A percentile compares a stretch with the other conserved stretches of the same genome.
These are phyloP conservation scores for Aureobasidium sp. DNA, from an alignment of 2,329 filamentous ascomycete species.

Conservation along the genomic window DNA sequence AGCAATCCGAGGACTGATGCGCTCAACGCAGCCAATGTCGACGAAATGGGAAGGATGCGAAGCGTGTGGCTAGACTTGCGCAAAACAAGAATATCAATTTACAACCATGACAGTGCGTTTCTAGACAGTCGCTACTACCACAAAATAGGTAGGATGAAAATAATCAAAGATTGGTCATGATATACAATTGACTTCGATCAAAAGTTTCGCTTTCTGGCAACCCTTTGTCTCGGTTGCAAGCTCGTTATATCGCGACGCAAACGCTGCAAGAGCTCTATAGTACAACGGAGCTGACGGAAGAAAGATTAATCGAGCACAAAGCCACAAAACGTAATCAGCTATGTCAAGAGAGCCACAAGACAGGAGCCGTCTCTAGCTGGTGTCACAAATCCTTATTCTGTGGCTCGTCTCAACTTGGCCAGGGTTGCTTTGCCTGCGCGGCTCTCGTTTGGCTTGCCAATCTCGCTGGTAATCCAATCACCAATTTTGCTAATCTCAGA, in stretches of 20 bases:
- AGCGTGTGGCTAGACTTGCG: not conserved
- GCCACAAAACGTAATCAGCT: not conserved
- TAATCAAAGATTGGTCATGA: not conserved
- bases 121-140: not conserved
- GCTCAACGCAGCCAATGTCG: no score
- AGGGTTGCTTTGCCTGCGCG: slow-evolving; percentile 58
- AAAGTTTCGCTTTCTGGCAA: not conserved
- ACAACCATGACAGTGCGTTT: not conserved
- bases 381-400: not conserved
- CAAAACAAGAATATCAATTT: no score
- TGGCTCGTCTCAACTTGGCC: slow-evolving; percentile 11
- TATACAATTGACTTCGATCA: not conserved
- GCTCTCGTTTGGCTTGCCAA: slow-evolving; percentile 58
- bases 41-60: not conserved
- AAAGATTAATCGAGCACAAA: not conserved
- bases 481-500: slow-evolving; percentile 62
- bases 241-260: not conserved
- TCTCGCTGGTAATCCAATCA: slow-evolving; percentile 60
- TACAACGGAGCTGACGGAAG: not conserved
- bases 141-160: no score
- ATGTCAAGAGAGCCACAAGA: not conserved
- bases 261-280: not conserved
- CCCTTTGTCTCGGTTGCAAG: not conserved
- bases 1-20: not conserved
- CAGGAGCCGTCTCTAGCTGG: not conserved